Conservation (phyloP, 768 basidiomycete species). For the Lentinula edodes region DNA sequence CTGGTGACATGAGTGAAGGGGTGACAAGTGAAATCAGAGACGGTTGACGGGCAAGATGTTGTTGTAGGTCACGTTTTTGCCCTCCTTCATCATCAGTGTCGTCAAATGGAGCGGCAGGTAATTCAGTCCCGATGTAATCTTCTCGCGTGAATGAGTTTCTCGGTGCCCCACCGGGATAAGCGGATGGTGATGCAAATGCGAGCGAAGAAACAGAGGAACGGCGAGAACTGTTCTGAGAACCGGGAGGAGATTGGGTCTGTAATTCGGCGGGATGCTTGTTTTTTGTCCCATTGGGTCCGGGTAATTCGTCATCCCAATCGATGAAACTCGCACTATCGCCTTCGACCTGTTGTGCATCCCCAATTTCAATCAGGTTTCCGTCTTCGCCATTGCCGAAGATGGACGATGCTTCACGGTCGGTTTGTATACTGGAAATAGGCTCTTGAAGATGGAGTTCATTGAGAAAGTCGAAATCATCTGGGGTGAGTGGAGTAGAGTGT, state of each 20-base stretch:
- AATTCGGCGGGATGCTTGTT: not conserved
- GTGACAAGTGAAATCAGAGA: not conserved
- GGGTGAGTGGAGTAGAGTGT: conserved; percentile 50
- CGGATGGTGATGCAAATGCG: not conserved
- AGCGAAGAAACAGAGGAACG: conserved; percentile 1
- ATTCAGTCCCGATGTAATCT: not conserved
- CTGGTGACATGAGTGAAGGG: conserved; percentile 30
- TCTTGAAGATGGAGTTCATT: conserved; percentile 11
- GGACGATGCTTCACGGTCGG: not conserved
- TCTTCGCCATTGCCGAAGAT: not conserved
- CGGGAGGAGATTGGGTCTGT: not conserved
- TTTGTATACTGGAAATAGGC: not conserved
- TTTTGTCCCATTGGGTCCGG: not conserved
- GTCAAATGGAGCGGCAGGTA: conserved; percentile 1
- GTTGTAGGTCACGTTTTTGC: not conserved
- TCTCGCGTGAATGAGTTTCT: not conserved
- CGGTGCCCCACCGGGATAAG: not conserved
- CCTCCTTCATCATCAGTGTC: not conserved
- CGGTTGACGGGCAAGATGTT: conserved; percentile 1
- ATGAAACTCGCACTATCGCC: not conserved
- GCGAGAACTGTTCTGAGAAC: not conserved
- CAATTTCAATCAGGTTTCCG: conserved; percentile 5
- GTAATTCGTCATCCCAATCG: not conserved
- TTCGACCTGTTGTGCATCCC: not conserved
- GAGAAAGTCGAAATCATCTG: conserved; percentile 38